These are phyloP conservation scores for Diplodia scrobiculata DNA, from an alignment of 2,329 filamentous ascomycete species.

Conservation along the genomic window DNA sequence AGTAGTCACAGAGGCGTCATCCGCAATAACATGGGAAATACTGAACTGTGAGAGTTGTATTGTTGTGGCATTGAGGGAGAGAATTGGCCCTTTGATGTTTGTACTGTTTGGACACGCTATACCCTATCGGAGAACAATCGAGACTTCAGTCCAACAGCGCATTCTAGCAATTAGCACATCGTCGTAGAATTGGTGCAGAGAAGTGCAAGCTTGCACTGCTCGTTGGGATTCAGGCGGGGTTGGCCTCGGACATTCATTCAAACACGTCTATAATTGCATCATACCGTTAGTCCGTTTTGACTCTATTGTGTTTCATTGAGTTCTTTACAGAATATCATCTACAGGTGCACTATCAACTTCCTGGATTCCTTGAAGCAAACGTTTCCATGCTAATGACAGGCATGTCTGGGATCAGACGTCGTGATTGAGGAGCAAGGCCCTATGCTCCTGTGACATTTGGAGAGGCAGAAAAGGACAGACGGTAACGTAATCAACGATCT, in stretches of 20 bases:
- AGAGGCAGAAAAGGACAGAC: neutral
- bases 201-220: neutral
- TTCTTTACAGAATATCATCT: neutral
- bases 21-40: no score
- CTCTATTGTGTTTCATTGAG: neutral
- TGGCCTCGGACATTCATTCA: neutral
- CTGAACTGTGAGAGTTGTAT: neutral
- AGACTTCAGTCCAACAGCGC: neutral
- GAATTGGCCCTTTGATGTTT: neutral
- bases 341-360: neutral
- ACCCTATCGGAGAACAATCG: neutral
- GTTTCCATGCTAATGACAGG: neutral
- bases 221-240: no score
- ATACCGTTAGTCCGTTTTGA: neutral
- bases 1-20: no score
- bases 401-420: neutral
- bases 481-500: neutral
- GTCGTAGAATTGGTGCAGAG: neutral
- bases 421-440: neutral
- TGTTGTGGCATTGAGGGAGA: neutral
- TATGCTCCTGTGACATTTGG: neutral
- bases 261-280: neutral
- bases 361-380: neutral
- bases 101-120: slow-evolving; percentile 1
- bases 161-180: neutral